phyloP scores from a whole-genome alignment of 495 filamentous ascomycete genomes.

The Talaromyces thailandensis region DNA sequence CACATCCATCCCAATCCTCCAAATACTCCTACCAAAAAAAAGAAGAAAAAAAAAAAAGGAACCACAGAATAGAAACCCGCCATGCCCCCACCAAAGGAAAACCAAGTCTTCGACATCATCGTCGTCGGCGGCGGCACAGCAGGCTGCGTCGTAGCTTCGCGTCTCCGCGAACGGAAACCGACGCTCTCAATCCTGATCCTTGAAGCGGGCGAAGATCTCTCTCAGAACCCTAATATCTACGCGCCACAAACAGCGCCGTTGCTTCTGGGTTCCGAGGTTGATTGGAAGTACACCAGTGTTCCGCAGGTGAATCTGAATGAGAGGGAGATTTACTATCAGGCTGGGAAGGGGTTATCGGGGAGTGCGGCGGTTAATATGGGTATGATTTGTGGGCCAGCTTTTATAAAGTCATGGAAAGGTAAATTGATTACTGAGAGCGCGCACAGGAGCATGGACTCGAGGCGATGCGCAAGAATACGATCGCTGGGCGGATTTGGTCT shows the following conservation, averaged over 20 bases:
- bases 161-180: slow-evolving; percentile 15
- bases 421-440: too few relatives aligned
- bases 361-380: slow-evolving; percentile 17
- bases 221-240: slow-evolving; percentile 10
- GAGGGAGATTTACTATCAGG: slow-evolving; percentile 12
- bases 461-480: slow-evolving; percentile 28
- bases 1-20: too few relatives aligned
- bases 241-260: background rate
- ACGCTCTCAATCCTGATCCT: slow-evolving; percentile 14
- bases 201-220: slow-evolving; percentile 19
- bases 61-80: too few relatives aligned
- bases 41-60: too few relatives aligned
- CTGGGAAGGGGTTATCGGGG: slow-evolving; percentile 30
- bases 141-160: slow-evolving; percentile 32
- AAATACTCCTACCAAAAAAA: too few relatives aligned
- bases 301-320: slow-evolving; percentile 19
- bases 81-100: background rate
- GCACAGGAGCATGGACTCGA: slow-evolving; percentile 23
- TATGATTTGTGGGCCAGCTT: background rate
- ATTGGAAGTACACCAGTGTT: slow-evolving; percentile 23
- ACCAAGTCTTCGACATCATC: slow-evolving; percentile 9
- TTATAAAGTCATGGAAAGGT: too few relatives aligned
- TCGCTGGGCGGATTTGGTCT: slow-evolving; percentile 23
- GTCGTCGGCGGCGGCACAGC: slow-evolving; percentile 34
- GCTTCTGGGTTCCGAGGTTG: slow-evolving; percentile 18